phyloP scores from a whole-genome alignment of 768 basidiomycete genomes.

The Cystobasidiopsis lactophilus region DNA sequence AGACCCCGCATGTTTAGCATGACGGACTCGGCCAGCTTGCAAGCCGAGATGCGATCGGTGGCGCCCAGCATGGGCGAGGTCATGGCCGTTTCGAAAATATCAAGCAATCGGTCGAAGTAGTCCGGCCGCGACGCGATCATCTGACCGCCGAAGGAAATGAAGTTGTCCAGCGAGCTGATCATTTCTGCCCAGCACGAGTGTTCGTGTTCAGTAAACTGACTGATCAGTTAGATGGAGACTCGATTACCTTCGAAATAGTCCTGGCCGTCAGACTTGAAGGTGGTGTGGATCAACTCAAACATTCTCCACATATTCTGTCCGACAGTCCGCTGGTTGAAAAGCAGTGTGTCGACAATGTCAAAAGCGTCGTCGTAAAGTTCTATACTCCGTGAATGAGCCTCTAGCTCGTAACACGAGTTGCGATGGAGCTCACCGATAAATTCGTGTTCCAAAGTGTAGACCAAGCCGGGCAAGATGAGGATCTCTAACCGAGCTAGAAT shows the following conservation, averaged over 20 bases:
- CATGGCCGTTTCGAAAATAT: constrained; percentile 59
- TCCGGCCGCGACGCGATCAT: constrained; percentile 47
- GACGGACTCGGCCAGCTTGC: constrained; percentile 61
- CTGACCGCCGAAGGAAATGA: constrained; percentile 60
- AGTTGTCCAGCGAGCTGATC: constrained; percentile 71
- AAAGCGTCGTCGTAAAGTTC: constrained; percentile 75
- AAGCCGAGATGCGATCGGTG: constrained; percentile 59
- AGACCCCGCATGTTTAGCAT: constrained; percentile 56
- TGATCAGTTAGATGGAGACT: not conserved
- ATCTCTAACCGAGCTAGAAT: constrained; percentile 61
- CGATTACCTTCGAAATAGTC: constrained; percentile 64
- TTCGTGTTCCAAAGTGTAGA: constrained; percentile 53
- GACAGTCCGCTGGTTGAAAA: constrained; percentile 55
- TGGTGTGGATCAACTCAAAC: constrained; percentile 55
- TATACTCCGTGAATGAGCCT: constrained; percentile 22
- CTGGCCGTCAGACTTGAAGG: constrained; percentile 61
- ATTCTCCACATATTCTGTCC: constrained; percentile 69
- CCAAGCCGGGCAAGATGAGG: constrained; percentile 53
- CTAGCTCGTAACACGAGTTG: not conserved
- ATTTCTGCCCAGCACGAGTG: constrained; percentile 35
- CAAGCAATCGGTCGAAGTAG: constrained; percentile 56
- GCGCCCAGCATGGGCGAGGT: constrained; percentile 52
- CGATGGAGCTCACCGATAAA: constrained; percentile 37
- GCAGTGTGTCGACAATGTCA: constrained; percentile 61
- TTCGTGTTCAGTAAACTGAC: constrained; percentile 17